Base-by-base conservation (phyloP, 768 basidiomycete genomes). In the Pleurotus giganteus region DNA sequence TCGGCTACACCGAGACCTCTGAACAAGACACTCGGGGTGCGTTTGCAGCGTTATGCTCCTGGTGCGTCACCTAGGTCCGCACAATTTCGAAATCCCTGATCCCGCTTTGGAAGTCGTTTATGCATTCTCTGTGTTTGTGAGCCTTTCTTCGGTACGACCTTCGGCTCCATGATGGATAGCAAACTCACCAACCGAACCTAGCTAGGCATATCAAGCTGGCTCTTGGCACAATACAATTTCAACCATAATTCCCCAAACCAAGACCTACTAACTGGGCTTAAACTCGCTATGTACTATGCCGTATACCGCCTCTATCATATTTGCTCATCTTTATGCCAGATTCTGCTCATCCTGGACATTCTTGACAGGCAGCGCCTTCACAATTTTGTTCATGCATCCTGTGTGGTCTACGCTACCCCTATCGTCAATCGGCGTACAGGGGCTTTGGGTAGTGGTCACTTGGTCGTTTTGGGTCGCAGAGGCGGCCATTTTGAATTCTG, bases 381-480 rank as follows among this genome's bases (percentile, higher is more conserved):
- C 78, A n/a, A 65, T 85, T 36, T 73, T 85, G 32, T 84, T 85
- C 64, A 67, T 86, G 4, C 84, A 86, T 61, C 83, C 84, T 0
- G 66, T 69, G 13, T 84, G 80, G 77, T 79, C 82, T 17, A 76
- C 69, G 55, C 75, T 77, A 54, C 74, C 79, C 3, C 57, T 84
- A 13, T 73, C 79, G 8, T 85, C 85, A 11, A 68, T 86, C 34
- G 83, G 84, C 6, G 72, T 82, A 0, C 85, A 86, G 60, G 74
- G 73, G 11, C 67, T 85, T 39, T 86, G 85, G 85, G 66, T 80
- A 3, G 66, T 84, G 26, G 55, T 78, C 1, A 85, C 84, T 12
- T 84, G 81, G 82, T 60, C 79, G 15, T 69, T 84, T 43, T 87
- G 85, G 85, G 71, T 84, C 17, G 70, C 82, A 12, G 81, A 82